Percentiles rank a stretch among this genome's conserved stretches.
Conservation (phyloP, 106 monocot species). For the Acanthochlamys bracteata region DNA sequence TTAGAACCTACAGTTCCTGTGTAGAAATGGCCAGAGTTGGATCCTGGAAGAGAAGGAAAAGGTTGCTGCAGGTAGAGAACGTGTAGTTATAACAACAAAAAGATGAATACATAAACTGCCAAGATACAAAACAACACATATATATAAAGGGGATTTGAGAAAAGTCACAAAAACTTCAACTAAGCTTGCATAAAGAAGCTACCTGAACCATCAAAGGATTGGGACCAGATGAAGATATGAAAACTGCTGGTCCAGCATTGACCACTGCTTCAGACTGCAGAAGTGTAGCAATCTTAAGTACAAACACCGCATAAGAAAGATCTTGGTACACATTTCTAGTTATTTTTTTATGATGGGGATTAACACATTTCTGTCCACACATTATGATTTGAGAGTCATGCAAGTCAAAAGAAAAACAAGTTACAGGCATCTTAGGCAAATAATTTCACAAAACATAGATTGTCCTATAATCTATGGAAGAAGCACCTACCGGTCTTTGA, state of each 20-base stretch:
- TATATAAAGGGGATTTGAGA: not conserved
- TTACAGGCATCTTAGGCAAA: too few species aligned
- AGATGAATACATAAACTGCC: too few species aligned
- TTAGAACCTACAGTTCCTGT: constrained; percentile 28
- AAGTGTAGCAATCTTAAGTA: not conserved
- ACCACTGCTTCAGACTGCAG: constrained; percentile 70
- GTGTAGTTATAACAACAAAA: constrained; percentile 5
- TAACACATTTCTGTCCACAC: too few species aligned
- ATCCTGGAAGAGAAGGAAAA: constrained; percentile 44
- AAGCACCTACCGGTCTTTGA: constrained; percentile 49
- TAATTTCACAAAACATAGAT: too few species aligned
- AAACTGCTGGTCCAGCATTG: constrained; percentile 89
- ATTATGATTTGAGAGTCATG: too few species aligned
- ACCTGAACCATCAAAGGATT: constrained; percentile 99
- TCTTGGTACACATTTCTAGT: too few species aligned
- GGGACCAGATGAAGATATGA: constrained; percentile 68
- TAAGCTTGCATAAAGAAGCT: not conserved
- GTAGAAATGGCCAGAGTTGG: constrained; percentile 28
- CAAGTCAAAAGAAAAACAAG: too few species aligned
- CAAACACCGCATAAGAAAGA: too few species aligned
- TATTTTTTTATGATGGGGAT: too few species aligned
- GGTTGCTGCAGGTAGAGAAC: constrained; percentile 16
- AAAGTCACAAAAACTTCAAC: not conserved
- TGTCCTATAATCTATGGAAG: not conserved
- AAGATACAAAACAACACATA: not conserved